Evolutionary conservation across 768 basidiomycete genomes (phyloP).

Genomic region (Coprinopsis sp.): DNA sequence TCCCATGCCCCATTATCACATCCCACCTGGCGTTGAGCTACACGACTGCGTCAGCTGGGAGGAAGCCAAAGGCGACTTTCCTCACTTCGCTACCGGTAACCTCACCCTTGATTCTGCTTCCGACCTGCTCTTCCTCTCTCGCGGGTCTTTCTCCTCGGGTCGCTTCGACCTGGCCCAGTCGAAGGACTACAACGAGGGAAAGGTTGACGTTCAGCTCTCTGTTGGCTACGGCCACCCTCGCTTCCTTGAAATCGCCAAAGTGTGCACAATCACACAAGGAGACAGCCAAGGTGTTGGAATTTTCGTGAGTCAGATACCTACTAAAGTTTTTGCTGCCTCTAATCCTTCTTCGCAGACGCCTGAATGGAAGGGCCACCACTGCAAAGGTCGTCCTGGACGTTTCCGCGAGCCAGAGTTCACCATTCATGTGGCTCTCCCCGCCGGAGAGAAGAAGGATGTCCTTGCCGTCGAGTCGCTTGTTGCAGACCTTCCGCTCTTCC

Average conservation of each 20-base stretch:
- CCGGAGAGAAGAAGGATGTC: too few relatives aligned
- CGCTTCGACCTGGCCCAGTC: not conserved
- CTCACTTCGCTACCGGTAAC: not conserved
- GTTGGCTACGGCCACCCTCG: not conserved
- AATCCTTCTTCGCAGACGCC: too few relatives aligned
- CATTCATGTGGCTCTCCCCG: too few relatives aligned
- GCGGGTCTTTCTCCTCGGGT: not conserved
- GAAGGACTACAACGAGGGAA: not conserved
- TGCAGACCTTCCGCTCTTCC: too few relatives aligned
- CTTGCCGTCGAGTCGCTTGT: too few relatives aligned
- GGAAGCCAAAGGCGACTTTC: not conserved
- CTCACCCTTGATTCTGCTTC: not conserved
- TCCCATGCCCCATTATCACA: too few relatives aligned
- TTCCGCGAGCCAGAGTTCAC: too few relatives aligned
- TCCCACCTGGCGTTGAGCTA: not conserved
- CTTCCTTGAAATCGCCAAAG: not conserved
- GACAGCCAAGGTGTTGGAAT: not conserved
- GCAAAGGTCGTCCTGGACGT: too few relatives aligned
- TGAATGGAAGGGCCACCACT: too few relatives aligned
- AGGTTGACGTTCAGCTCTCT: not conserved
- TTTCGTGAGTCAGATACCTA: constrained; percentile 1
- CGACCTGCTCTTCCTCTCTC: constrained; percentile 1
- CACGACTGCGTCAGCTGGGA: not conserved
- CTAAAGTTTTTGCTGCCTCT: too few relatives aligned
- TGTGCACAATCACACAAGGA: not conserved